Percentiles rank a stretch among this genome's conserved stretches.
Evolutionary conservation across 202 grass and related monocot genomes (phyloP).

Genomic region (Musa balbisiana): DNA sequence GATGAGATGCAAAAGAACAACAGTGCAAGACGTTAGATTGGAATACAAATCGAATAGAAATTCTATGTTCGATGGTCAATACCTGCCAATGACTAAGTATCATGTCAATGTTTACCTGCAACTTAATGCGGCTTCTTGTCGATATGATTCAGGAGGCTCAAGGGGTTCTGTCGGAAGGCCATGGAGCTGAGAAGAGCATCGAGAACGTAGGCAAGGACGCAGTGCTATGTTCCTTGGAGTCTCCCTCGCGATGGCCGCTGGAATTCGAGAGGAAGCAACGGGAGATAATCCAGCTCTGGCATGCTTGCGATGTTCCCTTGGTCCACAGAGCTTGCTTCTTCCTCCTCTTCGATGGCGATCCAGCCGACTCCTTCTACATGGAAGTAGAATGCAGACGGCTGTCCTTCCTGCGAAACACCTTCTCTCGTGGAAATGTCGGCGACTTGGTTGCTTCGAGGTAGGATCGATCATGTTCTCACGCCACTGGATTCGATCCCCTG

Average conservation of each 20-base stretch:
- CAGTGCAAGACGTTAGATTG: no score
- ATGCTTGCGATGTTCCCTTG: constrained; percentile 67
- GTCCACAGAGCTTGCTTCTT: constrained; percentile 88
- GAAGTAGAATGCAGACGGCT: constrained; percentile 77
- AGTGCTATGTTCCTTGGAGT: constrained; percentile 11
- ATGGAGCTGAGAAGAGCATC: constrained; percentile 15
- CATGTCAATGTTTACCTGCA: no score
- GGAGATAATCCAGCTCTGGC: constrained; percentile 79
- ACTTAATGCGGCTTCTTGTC: no score
- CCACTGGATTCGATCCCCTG: not conserved
- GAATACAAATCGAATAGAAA: no score
- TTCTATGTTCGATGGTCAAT: no score
- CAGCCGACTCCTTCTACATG: constrained; percentile 69
- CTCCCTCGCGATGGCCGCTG: constrained; percentile 37
- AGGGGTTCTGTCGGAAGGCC: constrained; percentile 13
- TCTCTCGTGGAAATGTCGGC: constrained; percentile 2
- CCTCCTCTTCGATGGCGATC: constrained; percentile 81
- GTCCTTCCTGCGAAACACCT: constrained; percentile 53
- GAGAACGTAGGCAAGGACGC: constrained; percentile 27
- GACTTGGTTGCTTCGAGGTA: constrained; percentile 44
- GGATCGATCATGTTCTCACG: not conserved
- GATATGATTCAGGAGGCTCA: constrained; percentile 11
- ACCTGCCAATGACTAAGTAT: no score
- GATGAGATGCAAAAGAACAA: no score
- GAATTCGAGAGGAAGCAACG: constrained; percentile 63